Percentiles rank a stretch among this genome's conserved stretches.
Evolutionary conservation across 306 rosid genomes (phyloP).

Genomic region (Pyrus bretschneideri): DNA sequence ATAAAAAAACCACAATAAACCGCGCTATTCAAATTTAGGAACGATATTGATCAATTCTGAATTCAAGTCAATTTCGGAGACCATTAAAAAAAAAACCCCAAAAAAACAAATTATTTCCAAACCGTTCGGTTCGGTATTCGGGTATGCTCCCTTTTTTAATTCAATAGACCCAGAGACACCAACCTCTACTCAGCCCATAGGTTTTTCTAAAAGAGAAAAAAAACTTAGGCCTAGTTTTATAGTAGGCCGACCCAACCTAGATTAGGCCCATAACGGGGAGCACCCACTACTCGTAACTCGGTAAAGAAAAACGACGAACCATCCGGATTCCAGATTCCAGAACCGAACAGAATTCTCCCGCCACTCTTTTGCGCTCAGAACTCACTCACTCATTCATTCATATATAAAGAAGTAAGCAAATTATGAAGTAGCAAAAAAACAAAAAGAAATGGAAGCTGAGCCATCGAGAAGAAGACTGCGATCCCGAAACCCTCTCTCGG

Average conservation of each 20-base stretch:
- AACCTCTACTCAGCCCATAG: neutral
- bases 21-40: neutral
- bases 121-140: too few relatives aligned
- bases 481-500: conserved; percentile 53
- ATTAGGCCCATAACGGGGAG: neutral
- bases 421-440: neutral
- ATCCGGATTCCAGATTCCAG: neutral
- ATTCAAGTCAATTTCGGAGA: neutral
- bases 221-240: too few relatives aligned
- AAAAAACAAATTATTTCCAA: too few relatives aligned
- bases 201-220: too few relatives aligned
- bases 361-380: neutral
- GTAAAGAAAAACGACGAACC: neutral
- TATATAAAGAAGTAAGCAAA: neutral
- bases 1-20: too few relatives aligned
- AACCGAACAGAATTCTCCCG: neutral
- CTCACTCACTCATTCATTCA: neutral
- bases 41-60: neutral
- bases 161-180: too few relatives aligned
- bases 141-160: too few relatives aligned
- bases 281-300: neutral
- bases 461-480: conserved; percentile 6
- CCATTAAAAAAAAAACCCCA: too few relatives aligned
- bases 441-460: conserved; percentile 34
- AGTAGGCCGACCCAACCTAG: neutral